Evolutionary conservation across 2,329 filamentous ascomycete species (phyloP).

Genomic region (Coniochaeta sp.): DNA sequence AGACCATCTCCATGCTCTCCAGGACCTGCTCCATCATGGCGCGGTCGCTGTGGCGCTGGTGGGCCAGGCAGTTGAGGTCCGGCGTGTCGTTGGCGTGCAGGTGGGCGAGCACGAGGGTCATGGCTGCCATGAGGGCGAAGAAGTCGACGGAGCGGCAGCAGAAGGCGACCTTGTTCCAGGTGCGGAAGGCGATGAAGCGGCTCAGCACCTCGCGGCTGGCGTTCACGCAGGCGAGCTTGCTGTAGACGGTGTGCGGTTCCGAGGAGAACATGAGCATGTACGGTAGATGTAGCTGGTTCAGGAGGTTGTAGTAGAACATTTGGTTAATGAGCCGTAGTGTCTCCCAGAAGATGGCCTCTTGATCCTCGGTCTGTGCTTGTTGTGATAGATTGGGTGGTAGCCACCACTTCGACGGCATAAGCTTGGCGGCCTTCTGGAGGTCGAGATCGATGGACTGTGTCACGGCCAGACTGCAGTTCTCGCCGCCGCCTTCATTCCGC

Average conservation of each 20-base stretch:
- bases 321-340: slow-evolving; percentile 25
- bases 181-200: slow-evolving; percentile 26
- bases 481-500: slow-evolving; percentile 21
- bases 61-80: slow-evolving; percentile 21
- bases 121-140: slow-evolving; percentile 26
- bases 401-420: slow-evolving; percentile 28
- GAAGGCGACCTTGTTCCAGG: slow-evolving; percentile 19
- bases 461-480: slow-evolving; percentile 11
- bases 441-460: slow-evolving; percentile 23
- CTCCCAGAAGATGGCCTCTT: slow-evolving; percentile 16
- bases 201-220: slow-evolving; percentile 29
- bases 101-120: slow-evolving; percentile 30
- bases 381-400: slow-evolving; percentile 17
- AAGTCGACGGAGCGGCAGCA: slow-evolving; percentile 29
- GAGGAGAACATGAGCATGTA: slow-evolving; percentile 35
- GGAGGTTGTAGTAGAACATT: slow-evolving; percentile 33
- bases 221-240: slow-evolving; percentile 34
- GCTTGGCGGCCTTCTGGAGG: slow-evolving; percentile 21
- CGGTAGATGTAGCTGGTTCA: slow-evolving; percentile 44
- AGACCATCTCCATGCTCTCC: slow-evolving; percentile 24
- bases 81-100: slow-evolving; percentile 13
- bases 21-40: slow-evolving; percentile 29
- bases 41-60: slow-evolving; percentile 32
- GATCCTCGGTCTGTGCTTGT: slow-evolving; percentile 10
- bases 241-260: slow-evolving; percentile 33